Conservation (phyloP, 345 rosid genomes). For the Rubroshorea leprosula region DNA sequence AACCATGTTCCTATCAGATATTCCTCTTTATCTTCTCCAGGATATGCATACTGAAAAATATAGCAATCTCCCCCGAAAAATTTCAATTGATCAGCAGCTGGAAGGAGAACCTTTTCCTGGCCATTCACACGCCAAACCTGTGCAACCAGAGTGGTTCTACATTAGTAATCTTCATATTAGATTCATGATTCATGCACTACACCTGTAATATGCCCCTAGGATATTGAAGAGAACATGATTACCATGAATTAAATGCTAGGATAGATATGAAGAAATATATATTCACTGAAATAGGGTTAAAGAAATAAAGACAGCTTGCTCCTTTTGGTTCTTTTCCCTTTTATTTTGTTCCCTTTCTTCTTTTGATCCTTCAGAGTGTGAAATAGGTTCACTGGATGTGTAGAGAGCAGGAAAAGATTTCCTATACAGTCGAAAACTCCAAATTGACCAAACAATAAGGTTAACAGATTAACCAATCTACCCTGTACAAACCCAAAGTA, state of each 20-base stretch:
- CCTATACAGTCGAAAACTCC: too few species aligned
- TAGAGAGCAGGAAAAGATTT: too few species aligned
- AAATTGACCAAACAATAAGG: too few species aligned
- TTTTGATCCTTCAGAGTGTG: too few species aligned
- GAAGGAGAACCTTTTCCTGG: slow-evolving; percentile 62
- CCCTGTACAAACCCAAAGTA: too few species aligned
- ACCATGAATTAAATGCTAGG: background rate
- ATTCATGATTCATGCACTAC: background rate
- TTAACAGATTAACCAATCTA: too few species aligned
- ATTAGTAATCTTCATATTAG: slow-evolving; percentile 12
- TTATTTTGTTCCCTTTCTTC: too few species aligned
- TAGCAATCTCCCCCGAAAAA: slow-evolving; percentile 89
- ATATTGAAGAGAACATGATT: background rate
- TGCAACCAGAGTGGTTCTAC: slow-evolving; percentile 11
- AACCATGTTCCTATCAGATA: slow-evolving; percentile 88
- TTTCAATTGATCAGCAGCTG: slow-evolving; percentile 80
- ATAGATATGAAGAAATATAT: background rate
- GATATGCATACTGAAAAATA: slow-evolving; percentile 78
- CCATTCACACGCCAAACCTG: slow-evolving; percentile 90
- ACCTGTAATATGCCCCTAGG: slow-evolving; percentile 3
- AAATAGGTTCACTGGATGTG: too few species aligned
- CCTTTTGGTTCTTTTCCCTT: too few species aligned
- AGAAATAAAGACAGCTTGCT: too few species aligned
- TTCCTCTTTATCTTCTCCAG: slow-evolving; percentile 95
- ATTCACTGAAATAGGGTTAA: too few species aligned